These are phyloP conservation scores for Polygonum maritimum DNA, from an alignment of 148 eudicot genomes.

Conservation along the genomic window DNA sequence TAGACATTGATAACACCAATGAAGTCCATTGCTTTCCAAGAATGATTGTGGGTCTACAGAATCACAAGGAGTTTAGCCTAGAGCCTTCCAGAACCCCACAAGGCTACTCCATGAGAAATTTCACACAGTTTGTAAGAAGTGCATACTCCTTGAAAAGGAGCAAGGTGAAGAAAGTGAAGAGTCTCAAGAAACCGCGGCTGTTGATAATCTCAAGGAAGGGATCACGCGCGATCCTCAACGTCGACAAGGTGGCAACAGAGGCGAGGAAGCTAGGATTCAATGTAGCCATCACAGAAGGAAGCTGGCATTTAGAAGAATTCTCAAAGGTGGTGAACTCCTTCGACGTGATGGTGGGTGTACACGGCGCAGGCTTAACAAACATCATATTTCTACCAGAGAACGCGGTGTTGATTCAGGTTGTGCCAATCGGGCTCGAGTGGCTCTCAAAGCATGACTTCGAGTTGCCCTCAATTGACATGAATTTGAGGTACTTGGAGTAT, in stretches of 20 bases:
- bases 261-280: slow-evolving; percentile 34
- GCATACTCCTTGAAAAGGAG: slow-evolving; percentile 30
- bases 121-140: slow-evolving; percentile 29
- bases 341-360: slow-evolving; percentile 65
- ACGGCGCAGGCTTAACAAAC: slow-evolving; percentile 75
- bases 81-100: slow-evolving; percentile 20
- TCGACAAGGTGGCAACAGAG: slow-evolving; percentile 19
- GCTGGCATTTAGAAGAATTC: slow-evolving; percentile 10
- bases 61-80: slow-evolving; percentile 25
- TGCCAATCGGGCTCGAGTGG: slow-evolving; percentile 43
- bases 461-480: slow-evolving; percentile 41
- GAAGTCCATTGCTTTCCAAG: slow-evolving; percentile 39
- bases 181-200: slow-evolving; percentile 28
- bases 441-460: slow-evolving; percentile 27
- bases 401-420: slow-evolving; percentile 54
- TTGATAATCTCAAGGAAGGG: slow-evolving; percentile 37
- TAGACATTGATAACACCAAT: slow-evolving; percentile 31
- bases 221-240: slow-evolving; percentile 34
- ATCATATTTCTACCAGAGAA: slow-evolving; percentile 46
- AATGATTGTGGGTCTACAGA: slow-evolving; percentile 39
- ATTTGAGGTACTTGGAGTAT: slow-evolving; percentile 45
- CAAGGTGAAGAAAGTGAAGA: neutral
- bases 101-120: slow-evolving; percentile 20
- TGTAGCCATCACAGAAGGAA: slow-evolving; percentile 27
- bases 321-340: slow-evolving; percentile 42